Evolutionary conservation across 2,329 filamentous ascomycete species (phyloP).

Genomic region (Aspergillus persii): DNA sequence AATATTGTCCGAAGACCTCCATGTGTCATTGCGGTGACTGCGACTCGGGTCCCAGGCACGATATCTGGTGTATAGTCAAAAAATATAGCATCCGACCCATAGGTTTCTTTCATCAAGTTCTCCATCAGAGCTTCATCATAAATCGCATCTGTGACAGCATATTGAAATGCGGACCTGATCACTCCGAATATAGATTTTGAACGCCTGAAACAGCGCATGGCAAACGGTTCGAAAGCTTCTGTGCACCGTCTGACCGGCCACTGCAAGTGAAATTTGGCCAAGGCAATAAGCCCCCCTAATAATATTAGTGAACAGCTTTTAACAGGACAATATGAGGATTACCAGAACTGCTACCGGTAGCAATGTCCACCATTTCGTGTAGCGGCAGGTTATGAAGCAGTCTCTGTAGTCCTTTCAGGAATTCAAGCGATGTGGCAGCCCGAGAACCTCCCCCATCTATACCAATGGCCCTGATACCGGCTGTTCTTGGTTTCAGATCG

Average conservation of each 20-base stretch:
- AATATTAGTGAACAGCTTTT: not conserved
- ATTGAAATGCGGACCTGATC: slow-evolving; percentile 7
- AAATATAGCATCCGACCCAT: not conserved
- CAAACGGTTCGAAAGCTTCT: slow-evolving; percentile 7
- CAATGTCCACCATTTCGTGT: slow-evolving; percentile 10
- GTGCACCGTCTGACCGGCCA: slow-evolving; percentile 6
- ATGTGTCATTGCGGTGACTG: slow-evolving; percentile 2
- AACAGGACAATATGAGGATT: not conserved
- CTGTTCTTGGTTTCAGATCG: slow-evolving; percentile 8
- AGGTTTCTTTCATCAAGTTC: slow-evolving; percentile 5
- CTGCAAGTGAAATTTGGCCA: slow-evolving; percentile 10
- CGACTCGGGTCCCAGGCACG: slow-evolving; percentile 3
- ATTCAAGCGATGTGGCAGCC: slow-evolving; percentile 9
- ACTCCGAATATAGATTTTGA: slow-evolving; percentile 2
- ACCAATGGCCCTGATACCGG: slow-evolving; percentile 8
- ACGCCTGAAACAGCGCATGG: slow-evolving; percentile 5
- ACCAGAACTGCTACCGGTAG: slow-evolving; percentile 8
- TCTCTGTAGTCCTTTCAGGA: slow-evolving; percentile 8
- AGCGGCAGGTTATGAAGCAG: slow-evolving; percentile 4
- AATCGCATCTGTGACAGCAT: slow-evolving; percentile 7
- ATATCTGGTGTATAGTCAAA: not conserved
- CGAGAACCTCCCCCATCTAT: slow-evolving; percentile 8
- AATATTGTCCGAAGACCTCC: slow-evolving; percentile 3
- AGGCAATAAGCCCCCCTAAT: slow-evolving; percentile 6
- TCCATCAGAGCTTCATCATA: slow-evolving; percentile 8